Conservation (phyloP, 768 basidiomycete genomes). For the Kwoniella bestiolae region DNA sequence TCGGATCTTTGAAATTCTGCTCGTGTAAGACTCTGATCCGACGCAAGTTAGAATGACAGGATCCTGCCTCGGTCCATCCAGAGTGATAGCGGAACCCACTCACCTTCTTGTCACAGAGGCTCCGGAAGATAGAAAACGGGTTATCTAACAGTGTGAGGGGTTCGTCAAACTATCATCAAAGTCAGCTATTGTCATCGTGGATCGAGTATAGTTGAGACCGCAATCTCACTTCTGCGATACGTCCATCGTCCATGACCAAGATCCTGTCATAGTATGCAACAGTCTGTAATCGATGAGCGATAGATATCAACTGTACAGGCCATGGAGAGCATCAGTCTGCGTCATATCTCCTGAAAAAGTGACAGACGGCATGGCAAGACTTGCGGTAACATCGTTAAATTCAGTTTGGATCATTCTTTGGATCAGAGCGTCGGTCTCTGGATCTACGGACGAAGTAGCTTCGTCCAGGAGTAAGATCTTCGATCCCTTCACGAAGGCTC, state of each 20-base stretch:
- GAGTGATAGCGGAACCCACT: no score
- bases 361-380: conserved; percentile 69
- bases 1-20: no score
- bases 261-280: conserved; percentile 55
- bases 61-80: no score
- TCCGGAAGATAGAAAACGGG: conserved; percentile 68
- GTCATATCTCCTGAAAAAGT: conserved; percentile 68
- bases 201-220: no score
- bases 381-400: conserved; percentile 58
- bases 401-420: conserved; percentile 70
- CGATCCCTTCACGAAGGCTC: conserved; percentile 68
- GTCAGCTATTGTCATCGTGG: no score
- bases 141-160: conserved; percentile 40
- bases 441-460: conserved; percentile 59
- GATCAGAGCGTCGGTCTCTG: conserved; percentile 65
- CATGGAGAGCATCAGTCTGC: neutral
- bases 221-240: conserved; percentile 41
- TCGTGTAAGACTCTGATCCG: no score
- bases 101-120: conserved; percentile 63
- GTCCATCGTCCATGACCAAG: conserved; percentile 51
- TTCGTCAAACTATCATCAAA: conserved; percentile 43
- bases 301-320: conserved; percentile 30
- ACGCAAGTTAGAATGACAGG: no score
- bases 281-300: conserved; percentile 47
- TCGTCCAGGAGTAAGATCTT: conserved; percentile 68